Percentiles rank a stretch among this genome's conserved stretches.
Evolutionary conservation across 2,329 filamentous ascomycete genomes (phyloP).

Genomic region (Ceratocystis diversiconidia): DNA sequence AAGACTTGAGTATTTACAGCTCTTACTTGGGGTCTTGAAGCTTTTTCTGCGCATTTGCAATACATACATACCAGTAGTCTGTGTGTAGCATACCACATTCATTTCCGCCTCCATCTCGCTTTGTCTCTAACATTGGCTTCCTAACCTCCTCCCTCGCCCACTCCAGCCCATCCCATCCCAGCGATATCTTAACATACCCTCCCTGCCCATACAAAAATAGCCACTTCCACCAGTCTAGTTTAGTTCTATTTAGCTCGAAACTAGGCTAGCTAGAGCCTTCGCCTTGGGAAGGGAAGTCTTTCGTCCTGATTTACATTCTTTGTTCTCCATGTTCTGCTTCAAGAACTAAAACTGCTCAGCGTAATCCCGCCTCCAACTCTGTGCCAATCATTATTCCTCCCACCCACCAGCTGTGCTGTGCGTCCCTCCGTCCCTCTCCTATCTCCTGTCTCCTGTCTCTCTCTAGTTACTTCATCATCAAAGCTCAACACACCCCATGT

Average conservation of each 20-base stretch:
- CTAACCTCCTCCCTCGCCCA: background rate
- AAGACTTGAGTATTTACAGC: no score
- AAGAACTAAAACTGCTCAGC: background rate
- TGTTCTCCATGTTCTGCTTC: background rate
- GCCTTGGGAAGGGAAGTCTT: no score
- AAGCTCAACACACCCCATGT: background rate
- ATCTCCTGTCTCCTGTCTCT: background rate
- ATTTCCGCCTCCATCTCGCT: background rate
- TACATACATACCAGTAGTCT: background rate
- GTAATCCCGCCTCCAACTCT: background rate
- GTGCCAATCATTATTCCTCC: background rate
- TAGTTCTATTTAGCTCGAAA: background rate
- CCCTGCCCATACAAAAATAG: background rate
- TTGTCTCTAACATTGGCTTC: background rate
- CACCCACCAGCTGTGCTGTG: background rate
- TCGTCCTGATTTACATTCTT: background rate
- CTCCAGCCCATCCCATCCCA: background rate
- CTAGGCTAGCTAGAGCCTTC: no score
- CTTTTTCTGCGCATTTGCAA: background rate
- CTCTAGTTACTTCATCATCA: background rate
- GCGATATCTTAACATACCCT: background rate
- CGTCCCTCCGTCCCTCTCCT: background rate
- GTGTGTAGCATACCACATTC: background rate
- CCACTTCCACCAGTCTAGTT: background rate
- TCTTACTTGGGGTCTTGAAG: no score